Evolutionary conservation across 2,329 filamentous ascomycete species (phyloP).

Genomic region (Aspergillus sclerotialis): DNA sequence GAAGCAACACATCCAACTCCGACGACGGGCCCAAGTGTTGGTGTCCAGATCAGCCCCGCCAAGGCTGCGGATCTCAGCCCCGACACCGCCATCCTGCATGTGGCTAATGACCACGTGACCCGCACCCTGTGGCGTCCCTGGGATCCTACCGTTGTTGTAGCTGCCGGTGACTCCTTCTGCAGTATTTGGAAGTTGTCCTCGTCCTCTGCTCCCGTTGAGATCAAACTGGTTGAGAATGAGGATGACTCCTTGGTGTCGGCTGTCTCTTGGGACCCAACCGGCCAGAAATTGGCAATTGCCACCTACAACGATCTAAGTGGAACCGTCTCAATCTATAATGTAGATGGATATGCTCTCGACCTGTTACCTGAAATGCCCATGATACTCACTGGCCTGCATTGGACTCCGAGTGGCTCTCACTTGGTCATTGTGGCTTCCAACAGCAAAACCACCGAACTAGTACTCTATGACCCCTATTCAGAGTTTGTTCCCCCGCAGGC

Average conservation of each 20-base stretch:
- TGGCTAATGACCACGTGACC: constrained; percentile 34
- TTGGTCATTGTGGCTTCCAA: constrained; percentile 39
- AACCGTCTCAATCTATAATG: constrained; percentile 39
- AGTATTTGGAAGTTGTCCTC: constrained; percentile 38
- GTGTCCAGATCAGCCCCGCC: constrained; percentile 42
- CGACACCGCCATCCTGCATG: constrained; percentile 37
- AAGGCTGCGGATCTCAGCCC: constrained; percentile 41
- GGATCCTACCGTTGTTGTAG: constrained; percentile 36
- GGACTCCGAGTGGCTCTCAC: constrained; percentile 32
- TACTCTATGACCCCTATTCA: constrained; percentile 37
- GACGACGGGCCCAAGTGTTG: constrained; percentile 38
- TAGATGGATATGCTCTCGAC: constrained; percentile 37
- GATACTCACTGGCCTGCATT: constrained; percentile 37
- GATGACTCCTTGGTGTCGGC: constrained; percentile 35
- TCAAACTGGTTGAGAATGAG: constrained; percentile 30
- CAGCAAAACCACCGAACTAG: constrained; percentile 33
- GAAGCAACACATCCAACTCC: constrained; percentile 32
- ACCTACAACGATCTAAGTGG: constrained; percentile 38
- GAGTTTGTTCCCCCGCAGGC: constrained; percentile 29
- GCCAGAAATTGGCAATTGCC: constrained; percentile 40
- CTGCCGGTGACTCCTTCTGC: constrained; percentile 39
- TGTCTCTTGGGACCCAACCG: constrained; percentile 39
- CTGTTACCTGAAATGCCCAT: constrained; percentile 39
- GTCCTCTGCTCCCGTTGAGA: constrained; percentile 20
- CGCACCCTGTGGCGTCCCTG: constrained; percentile 38